Conservation (phyloP, 305 asterid species). For the Fraxinus platypoda region DNA sequence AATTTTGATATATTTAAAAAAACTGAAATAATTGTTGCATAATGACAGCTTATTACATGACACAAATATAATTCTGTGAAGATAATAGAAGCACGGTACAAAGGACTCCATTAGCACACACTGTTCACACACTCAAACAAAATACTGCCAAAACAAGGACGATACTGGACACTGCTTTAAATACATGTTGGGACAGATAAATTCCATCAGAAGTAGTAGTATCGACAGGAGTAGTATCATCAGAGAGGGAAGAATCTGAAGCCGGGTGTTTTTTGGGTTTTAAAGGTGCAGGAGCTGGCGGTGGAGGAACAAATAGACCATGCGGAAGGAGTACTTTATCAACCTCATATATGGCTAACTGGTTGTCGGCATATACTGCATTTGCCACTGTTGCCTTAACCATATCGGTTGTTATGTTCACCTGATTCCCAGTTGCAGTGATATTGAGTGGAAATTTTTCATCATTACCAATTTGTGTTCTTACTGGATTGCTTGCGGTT, state of each 20-base stretch:
- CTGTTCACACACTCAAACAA: background rate
- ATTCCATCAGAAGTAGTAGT: slow-evolving; percentile 36
- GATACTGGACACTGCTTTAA: slow-evolving; percentile 12
- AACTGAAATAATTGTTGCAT: slow-evolving; percentile 1
- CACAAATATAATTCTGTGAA: slow-evolving; percentile 4
- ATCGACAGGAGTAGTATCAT: slow-evolving; percentile 21
- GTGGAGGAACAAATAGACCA: slow-evolving; percentile 42
- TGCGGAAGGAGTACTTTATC: slow-evolving; percentile 63
- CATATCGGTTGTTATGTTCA: slow-evolving; percentile 60
- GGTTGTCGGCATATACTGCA: slow-evolving; percentile 41
- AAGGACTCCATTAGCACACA: background rate
- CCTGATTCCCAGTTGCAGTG: slow-evolving; percentile 41
- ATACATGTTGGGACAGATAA: background rate
- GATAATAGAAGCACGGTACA: background rate
- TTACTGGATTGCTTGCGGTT: slow-evolving; percentile 56
- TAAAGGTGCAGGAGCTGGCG: slow-evolving; percentile 54
- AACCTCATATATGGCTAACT: slow-evolving; percentile 58
- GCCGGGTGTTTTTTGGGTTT: slow-evolving; percentile 33
- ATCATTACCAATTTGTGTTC: slow-evolving; percentile 55
- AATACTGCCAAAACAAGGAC: slow-evolving; percentile 17
- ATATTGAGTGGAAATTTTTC: slow-evolving; percentile 50
- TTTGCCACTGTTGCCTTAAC: slow-evolving; percentile 46
- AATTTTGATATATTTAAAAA: background rate
- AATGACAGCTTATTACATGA: background rate
- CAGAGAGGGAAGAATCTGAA: slow-evolving; percentile 30